Conservation (phyloP, 306 rosid genomes). For the Rubus idaeus region DNA sequence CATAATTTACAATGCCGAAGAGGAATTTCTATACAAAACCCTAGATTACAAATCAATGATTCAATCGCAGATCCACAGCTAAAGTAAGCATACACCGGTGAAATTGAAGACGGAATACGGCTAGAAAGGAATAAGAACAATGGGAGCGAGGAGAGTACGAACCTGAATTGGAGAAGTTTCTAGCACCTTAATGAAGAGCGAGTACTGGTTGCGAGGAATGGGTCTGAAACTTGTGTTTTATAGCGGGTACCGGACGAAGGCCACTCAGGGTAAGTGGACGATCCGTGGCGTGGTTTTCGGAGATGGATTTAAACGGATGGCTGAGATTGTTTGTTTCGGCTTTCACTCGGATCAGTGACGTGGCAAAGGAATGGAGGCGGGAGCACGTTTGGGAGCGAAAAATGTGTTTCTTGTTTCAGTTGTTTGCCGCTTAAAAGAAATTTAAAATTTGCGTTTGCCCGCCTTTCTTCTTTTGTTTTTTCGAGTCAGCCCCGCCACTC, state of each 20-base stretch:
- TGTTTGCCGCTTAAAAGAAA: not conserved
- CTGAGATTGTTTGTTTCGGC: not conserved
- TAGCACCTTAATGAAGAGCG: no score
- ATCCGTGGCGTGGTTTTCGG: not conserved
- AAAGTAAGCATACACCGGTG: no score
- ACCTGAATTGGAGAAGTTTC: not conserved
- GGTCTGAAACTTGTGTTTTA: not conserved
- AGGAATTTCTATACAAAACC: not conserved
- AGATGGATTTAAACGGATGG: not conserved
- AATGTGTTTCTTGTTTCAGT: no score
- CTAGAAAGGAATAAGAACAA: not conserved
- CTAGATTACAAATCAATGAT: not conserved
- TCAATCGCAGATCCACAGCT: not conserved
- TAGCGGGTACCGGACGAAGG: not conserved
- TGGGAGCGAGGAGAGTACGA: not conserved
- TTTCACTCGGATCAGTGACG: slow-evolving; percentile 28
- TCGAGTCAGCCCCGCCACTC: no score
- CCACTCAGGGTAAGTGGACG: not conserved
- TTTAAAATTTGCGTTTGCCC: no score
- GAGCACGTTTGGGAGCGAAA: not conserved
- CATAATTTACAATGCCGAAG: not conserved
- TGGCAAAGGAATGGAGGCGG: slow-evolving; percentile 3
- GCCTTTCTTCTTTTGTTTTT: no score
- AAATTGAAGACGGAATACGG: no score
- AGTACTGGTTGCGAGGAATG: not conserved